Conservation (phyloP, 345 rosid genomes). For the Euphorbia peplus region DNA sequence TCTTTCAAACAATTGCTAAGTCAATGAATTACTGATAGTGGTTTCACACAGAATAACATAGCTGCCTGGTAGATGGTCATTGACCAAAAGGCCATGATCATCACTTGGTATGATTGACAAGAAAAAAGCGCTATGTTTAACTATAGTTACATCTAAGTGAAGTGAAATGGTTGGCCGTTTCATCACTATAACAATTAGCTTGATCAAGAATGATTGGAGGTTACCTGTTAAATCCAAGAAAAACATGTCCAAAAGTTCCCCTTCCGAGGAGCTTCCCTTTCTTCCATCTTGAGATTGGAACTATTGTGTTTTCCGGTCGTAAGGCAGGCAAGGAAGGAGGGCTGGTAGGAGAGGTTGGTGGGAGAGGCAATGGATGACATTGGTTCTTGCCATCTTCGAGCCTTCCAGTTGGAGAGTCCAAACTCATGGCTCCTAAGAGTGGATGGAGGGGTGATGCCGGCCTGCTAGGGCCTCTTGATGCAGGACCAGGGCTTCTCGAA, state of each 20-base stretch:
- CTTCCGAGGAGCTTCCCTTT: slow-evolving; percentile 88
- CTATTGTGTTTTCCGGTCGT: slow-evolving; percentile 38
- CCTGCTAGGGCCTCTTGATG: slow-evolving; percentile 57
- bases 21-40: neutral
- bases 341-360: slow-evolving; percentile 87
- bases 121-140: neutral
- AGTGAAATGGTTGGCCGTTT: neutral
- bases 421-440: slow-evolving; percentile 41
- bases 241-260: slow-evolving; percentile 96
- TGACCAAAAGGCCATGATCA: neutral
- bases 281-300: slow-evolving; percentile 64
- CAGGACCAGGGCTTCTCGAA: slow-evolving; percentile 31
- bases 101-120: neutral
- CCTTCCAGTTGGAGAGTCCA: slow-evolving; percentile 65
- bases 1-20: neutral
- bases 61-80: neutral
- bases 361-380: slow-evolving; percentile 82
- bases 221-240: slow-evolving; percentile 90
- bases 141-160: neutral
- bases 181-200: neutral
- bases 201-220: neutral
- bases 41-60: neutral
- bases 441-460: slow-evolving; percentile 78
- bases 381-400: slow-evolving; percentile 61
- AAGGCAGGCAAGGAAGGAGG: slow-evolving; percentile 51